These are phyloP conservation scores for Thraustotheca clavata DNA, from an alignment of 352 stramenopile species.

Conservation along the genomic window DNA sequence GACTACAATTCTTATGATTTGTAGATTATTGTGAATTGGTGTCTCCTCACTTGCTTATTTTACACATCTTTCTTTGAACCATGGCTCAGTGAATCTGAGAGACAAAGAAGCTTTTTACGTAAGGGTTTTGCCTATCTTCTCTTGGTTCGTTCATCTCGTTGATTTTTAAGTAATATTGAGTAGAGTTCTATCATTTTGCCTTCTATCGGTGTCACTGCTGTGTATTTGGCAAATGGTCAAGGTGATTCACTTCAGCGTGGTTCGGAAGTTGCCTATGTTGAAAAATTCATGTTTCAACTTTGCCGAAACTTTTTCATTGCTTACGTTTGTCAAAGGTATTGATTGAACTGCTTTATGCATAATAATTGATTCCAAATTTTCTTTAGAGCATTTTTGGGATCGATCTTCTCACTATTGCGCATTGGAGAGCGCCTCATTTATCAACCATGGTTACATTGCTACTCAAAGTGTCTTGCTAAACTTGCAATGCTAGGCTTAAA, in stretches of 20 bases:
- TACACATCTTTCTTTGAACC: slow-evolving; percentile 58
- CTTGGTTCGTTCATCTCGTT: slow-evolving; percentile 34
- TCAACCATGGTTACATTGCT: slow-evolving; percentile 40
- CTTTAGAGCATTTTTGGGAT: slow-evolving; percentile 45
- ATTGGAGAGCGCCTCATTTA: slow-evolving; percentile 50
- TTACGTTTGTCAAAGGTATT: slow-evolving; percentile 61
- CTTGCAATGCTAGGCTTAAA: not conserved
- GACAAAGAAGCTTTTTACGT: slow-evolving; percentile 58
- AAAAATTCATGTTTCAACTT: slow-evolving; percentile 76
- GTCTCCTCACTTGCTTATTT: slow-evolving; percentile 57
- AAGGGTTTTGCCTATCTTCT: slow-evolving; percentile 73
- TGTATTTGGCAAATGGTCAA: slow-evolving; percentile 42
- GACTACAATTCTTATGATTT: not conserved
- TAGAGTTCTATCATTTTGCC: slow-evolving; percentile 73
- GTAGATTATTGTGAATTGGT: slow-evolving; percentile 71
- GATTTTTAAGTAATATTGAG: not conserved
- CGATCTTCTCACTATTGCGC: slow-evolving; percentile 63
- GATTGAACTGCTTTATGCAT: not conserved
- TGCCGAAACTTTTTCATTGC: slow-evolving; percentile 83
- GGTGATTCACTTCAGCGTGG: slow-evolving; percentile 3
- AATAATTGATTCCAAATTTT: not conserved
- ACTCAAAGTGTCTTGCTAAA: not conserved
- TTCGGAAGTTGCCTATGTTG: slow-evolving; percentile 41
- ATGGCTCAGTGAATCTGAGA: slow-evolving; percentile 52
- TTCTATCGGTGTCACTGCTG: slow-evolving; percentile 64